These are phyloP conservation scores for Solanum chacoense DNA, from an alignment of 305 asterid species.

Conservation along the genomic window DNA sequence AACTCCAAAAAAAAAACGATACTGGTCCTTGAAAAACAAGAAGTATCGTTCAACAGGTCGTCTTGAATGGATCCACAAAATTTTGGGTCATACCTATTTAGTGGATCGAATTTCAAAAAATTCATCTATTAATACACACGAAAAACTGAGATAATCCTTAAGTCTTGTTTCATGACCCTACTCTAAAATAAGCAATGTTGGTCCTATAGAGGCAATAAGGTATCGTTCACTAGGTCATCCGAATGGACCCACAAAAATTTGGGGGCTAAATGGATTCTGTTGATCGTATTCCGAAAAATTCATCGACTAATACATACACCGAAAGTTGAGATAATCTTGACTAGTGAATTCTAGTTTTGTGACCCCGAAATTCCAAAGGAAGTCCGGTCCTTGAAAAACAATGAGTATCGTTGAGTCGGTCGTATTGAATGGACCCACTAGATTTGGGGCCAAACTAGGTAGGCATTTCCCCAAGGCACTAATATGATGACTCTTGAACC, in stretches of 20 bases:
- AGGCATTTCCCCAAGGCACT: neutral
- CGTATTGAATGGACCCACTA: neutral
- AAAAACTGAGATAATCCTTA: neutral
- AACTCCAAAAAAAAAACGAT: neutral
- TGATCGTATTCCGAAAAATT: neutral
- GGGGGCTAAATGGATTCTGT: neutral
- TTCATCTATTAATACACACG: neutral
- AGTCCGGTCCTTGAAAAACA: neutral
- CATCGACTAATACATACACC: neutral
- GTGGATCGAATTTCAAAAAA: neutral
- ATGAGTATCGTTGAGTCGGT: neutral
- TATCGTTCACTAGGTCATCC: neutral
- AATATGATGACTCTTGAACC: neutral
- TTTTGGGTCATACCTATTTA: neutral
- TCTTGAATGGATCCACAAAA: neutral
- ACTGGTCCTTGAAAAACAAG: neutral
- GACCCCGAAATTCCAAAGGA: neutral
- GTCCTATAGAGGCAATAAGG: neutral
- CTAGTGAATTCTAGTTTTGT: neutral
- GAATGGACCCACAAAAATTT: neutral
- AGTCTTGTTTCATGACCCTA: neutral
- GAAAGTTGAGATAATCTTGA: neutral
- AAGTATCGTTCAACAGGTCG: neutral
- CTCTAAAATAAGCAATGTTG: neutral
- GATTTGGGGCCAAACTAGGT: neutral